Percentiles rank a stretch among this genome's conserved stretches.
phyloP scores from a whole-genome alignment of 441 rosid genomes.

The Bruguiera hainesii region DNA sequence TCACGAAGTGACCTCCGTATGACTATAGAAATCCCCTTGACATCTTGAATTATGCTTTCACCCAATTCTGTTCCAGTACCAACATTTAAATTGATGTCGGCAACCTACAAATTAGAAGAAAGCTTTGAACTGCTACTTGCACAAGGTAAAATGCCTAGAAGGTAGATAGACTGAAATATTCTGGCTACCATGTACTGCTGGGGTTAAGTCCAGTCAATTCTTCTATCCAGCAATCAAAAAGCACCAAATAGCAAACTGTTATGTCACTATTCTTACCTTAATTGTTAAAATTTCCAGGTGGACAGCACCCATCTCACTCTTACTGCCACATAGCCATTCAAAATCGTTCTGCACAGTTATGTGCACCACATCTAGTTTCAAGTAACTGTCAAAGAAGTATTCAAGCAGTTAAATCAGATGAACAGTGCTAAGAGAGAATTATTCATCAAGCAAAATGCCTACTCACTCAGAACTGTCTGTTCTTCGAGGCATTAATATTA shows the following conservation, averaged over 20 bases:
- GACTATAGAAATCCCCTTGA: slow-evolving; percentile 86
- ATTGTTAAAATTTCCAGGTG: slow-evolving; percentile 80
- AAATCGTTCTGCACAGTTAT: slow-evolving; percentile 83
- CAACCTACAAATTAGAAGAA: slow-evolving; percentile 47
- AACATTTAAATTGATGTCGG: slow-evolving; percentile 95
- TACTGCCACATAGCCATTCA: slow-evolving; percentile 80
- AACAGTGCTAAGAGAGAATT: slow-evolving; percentile 3
- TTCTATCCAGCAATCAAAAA: slow-evolving; percentile 14
- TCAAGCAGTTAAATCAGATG: slow-evolving; percentile 4
- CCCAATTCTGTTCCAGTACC: slow-evolving; percentile 77
- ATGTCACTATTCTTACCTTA: slow-evolving; percentile 53
- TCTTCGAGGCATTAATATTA: slow-evolving; percentile 92
- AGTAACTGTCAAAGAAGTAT: slow-evolving; percentile 51
- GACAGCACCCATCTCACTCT: slow-evolving; percentile 77
- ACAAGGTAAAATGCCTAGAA: neutral
- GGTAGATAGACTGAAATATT: neutral
- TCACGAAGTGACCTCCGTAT: slow-evolving; percentile 88
- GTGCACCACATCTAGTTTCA: slow-evolving; percentile 98
- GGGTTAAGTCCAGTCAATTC: neutral
- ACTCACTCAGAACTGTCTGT: slow-evolving; percentile 94
- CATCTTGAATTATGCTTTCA: slow-evolving; percentile 91
- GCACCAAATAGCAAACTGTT: slow-evolving; percentile 14
- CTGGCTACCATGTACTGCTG: no score
- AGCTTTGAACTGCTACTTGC: neutral
- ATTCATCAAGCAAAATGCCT: slow-evolving; percentile 19